A percentile compares a stretch with the other conserved stretches of the same genome.
These are phyloP conservation scores for Zymoseptoria crescenta DNA, from an alignment of 2,329 filamentous ascomycete species.

Conservation along the genomic window DNA sequence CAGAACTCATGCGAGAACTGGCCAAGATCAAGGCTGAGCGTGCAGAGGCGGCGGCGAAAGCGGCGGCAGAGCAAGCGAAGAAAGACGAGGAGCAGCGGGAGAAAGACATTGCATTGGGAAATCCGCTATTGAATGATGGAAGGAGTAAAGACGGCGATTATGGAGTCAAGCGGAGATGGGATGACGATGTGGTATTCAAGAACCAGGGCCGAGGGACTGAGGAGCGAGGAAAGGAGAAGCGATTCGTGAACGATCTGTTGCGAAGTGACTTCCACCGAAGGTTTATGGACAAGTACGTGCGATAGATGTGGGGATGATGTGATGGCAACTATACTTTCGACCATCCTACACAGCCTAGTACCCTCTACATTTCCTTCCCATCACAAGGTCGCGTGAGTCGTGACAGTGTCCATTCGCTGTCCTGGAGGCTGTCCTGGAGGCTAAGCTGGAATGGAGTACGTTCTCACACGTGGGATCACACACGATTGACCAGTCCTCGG, in stretches of 20 bases:
- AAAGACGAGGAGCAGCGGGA: constrained; percentile 77
- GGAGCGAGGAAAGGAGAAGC: constrained; percentile 65
- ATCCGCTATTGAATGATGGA: constrained; percentile 73
- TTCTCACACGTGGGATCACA: background rate
- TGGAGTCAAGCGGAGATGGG: constrained; percentile 86
- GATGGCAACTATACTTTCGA: background rate
- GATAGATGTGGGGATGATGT: constrained; percentile 12
- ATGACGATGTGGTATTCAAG: constrained; percentile 98
- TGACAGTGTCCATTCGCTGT: too few species aligned
- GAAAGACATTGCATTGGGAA: constrained; percentile 81
- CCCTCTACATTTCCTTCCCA: too few species aligned
- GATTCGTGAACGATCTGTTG: constrained; percentile 88
- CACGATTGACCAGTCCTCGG: background rate
- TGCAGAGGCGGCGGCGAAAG: constrained; percentile 70
- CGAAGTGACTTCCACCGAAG: constrained; percentile 95
- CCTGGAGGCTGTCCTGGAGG: background rate
- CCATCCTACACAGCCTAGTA: background rate
- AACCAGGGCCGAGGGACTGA: constrained; percentile 95
- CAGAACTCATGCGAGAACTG: constrained; percentile 82
- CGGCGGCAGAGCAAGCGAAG: constrained; percentile 72
- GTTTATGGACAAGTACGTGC: constrained; percentile 62
- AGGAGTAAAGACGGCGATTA: constrained; percentile 57
- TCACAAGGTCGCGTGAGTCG: too few species aligned
- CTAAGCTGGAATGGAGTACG: background rate
- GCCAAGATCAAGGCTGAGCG: constrained; percentile 89